Evolutionary conservation across 305 asterid genomes (phyloP).

Genomic region (Fraxinus baroniana): DNA sequence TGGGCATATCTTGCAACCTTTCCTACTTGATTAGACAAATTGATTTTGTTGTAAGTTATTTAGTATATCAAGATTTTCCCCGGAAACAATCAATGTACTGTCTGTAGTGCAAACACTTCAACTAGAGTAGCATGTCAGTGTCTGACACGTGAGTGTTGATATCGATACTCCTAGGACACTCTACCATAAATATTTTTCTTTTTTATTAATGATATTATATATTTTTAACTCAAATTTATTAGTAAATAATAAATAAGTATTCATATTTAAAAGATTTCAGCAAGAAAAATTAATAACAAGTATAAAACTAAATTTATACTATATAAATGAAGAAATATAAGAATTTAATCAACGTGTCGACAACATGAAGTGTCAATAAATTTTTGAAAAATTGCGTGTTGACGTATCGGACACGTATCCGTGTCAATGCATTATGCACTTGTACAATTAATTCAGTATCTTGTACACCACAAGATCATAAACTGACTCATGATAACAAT

Average conservation of each 20-base stretch:
- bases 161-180: no score
- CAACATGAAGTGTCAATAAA: background rate
- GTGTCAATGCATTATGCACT: background rate
- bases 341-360: background rate
- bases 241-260: background rate
- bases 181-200: no score
- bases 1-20: background rate
- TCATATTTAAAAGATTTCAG: background rate
- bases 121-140: background rate
- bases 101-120: background rate
- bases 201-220: no score
- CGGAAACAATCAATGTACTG: background rate
- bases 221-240: background rate
- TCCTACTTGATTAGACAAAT: background rate
- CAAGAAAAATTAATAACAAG: no score
- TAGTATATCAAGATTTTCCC: background rate
- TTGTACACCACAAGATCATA: background rate
- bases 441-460: background rate
- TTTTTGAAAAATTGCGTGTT: background rate
- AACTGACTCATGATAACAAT: background rate
- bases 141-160: background rate
- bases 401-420: background rate
- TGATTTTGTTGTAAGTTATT: background rate
- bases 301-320: background rate
- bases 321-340: no score